Base-by-base conservation (phyloP, 768 basidiomycete genomes). In the Pisolithus marmoratus region DNA sequence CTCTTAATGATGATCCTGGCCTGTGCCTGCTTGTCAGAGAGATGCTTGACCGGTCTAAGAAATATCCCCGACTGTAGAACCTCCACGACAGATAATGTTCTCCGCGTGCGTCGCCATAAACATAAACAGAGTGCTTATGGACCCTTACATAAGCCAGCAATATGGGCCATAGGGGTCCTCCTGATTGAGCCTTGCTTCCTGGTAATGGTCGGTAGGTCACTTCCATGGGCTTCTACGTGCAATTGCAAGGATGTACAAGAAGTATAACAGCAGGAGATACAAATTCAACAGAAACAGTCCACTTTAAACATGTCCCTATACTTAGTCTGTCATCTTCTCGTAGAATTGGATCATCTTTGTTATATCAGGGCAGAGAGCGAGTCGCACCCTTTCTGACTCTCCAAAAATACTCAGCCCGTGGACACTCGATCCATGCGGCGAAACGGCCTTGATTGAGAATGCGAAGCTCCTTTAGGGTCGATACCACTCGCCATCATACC, bases 361-460 rank as follows among this genome's bases (percentile, higher is more conserved):
- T 26, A 87, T 73, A 51, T 77, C 77, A 5, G 85, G 86, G 60
- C 85, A 88, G 40, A 87, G 63, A 8, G 85, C 85, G 24, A 88
- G 71, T 47, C 85, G 70, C 15, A 87, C 75, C 51, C 84, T 78
- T 65, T 88, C 85, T 14, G 72, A 71, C 53, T 89, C 86, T 41
- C 72, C 70, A 22, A 84, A 70, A 15, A 85, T 66, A 41, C 68
- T 64, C 38, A 69, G 69, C 8, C 78, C 81, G 49, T 71, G 74
- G n/a, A 15, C 69, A 65, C 63, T 84, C 82, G 29, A 83, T 62
- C 85, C 85, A 87, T n/a, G 65, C 60, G 29, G 71, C 72, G 44
- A 80, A 70, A 12, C 69, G 68, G 20, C 69, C 63, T 17, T 69
- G 63, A 38, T 70, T n/a, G 72, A 26, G 64, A 63, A 27, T 51